A percentile compares a stretch with the other conserved stretches of the same genome.
phyloP scores from a whole-genome alignment of 495 filamentous ascomycete genomes.

The Cryomyces minteri region DNA sequence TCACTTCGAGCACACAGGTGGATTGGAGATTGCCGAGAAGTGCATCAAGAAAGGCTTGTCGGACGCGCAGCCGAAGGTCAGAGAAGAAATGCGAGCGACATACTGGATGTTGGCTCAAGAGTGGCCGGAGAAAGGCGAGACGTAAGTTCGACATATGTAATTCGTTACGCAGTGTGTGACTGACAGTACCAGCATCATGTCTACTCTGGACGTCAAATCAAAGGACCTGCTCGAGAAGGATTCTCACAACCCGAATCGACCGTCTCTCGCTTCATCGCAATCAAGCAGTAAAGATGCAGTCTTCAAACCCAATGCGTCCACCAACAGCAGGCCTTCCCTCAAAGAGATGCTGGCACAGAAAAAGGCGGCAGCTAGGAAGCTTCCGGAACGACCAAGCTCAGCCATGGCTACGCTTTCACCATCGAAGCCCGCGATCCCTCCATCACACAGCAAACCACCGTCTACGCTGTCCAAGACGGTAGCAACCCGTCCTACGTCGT shows the following conservation, averaged over 20 bases:
- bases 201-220: constrained; percentile 51
- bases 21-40: constrained; percentile 67
- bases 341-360: constrained; percentile 73
- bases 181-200: constrained; percentile 43
- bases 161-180: constrained; percentile 3
- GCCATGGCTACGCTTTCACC: constrained; percentile 51
- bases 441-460: not conserved
- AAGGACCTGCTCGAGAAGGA: constrained; percentile 62
- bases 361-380: constrained; percentile 39
- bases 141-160: constrained; percentile 27
- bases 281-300: not conserved
- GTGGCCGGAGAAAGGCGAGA: constrained; percentile 63
- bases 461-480: constrained; percentile 3
- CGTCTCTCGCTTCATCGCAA: constrained; percentile 17
- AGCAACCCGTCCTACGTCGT: constrained; percentile 1
- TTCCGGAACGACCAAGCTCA: constrained; percentile 54
- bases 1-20: constrained; percentile 66
- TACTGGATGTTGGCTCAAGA: constrained; percentile 66
- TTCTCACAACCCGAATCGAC: constrained; percentile 52
- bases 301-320: no score
- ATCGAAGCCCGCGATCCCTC: constrained; percentile 19
- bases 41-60: constrained; percentile 68
- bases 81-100: constrained; percentile 63
- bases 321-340: constrained; percentile 32
- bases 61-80: constrained; percentile 74